phyloP scores from a whole-genome alignment of 164 flowering plant genomes.

The Stephania yunnanensis region DNA sequence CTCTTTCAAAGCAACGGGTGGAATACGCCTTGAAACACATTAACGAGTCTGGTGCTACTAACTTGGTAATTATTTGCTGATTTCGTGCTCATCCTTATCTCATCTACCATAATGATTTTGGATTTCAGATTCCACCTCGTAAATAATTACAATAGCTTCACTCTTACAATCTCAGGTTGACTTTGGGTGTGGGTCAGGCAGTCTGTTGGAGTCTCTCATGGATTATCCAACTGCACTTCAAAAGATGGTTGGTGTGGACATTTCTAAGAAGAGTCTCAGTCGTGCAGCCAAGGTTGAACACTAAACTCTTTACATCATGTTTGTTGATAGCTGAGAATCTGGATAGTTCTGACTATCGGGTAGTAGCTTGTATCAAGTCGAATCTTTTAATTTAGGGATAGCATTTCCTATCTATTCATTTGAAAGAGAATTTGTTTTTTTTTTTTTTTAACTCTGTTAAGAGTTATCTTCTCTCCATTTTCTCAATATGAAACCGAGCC shows the following conservation, averaged over 20 bases:
- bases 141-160: neutral
- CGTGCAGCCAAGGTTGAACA: constrained; percentile 86
- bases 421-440: neutral
- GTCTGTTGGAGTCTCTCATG: constrained; percentile 68
- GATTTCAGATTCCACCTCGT: neutral
- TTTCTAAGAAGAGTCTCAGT: constrained; percentile 67
- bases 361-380: neutral
- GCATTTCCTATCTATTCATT: neutral
- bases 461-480: neutral
- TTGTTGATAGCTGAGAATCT: neutral
- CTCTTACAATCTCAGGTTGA: constrained; percentile 55
- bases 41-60: constrained; percentile 57
- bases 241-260: constrained; percentile 78
- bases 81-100: neutral
- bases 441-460: neutral
- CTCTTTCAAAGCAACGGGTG: constrained; percentile 92
- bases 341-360: neutral
- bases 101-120: neutral
- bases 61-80: constrained; percentile 44
- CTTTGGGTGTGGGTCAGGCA: constrained; percentile 96
- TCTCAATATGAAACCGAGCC: neutral
- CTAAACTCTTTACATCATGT: neutral
- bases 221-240: constrained; percentile 59
- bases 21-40: constrained; percentile 77
- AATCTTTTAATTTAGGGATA: neutral